Evolutionary conservation across 2,329 filamentous ascomycete genomes (phyloP), one percentile per base, ranked within the genome.

Genomic region (Elsinoe batatas): DNA sequence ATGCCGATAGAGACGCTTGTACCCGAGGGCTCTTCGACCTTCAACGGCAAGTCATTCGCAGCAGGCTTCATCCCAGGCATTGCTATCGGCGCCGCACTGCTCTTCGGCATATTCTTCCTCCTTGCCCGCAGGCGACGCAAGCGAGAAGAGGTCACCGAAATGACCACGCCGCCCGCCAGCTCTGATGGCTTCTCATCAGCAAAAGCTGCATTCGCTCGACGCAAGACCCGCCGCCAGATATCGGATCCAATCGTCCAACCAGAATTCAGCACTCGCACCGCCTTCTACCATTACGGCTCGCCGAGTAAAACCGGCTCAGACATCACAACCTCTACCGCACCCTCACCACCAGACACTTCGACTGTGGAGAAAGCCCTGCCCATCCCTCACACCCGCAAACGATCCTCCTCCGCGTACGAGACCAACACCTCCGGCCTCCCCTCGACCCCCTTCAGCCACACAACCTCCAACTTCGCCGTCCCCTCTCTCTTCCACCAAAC

Each of bases 1-100:
- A 18, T 56, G 10, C 40, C 54, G 10, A 18, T 40, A 10, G 46
- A 43, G 26, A 44, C 53, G 33, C 17, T 44, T 12, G 13, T 36
- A 18, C 38, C 54, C 20, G n/a, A n/a, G 13, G 18, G 22, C 15
- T 4, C 8, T 6, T n/a, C 32, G 26, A 56, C 51, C 10, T 69
- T 69, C 56, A 67, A 64, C 10, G 64, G 63, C 12, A 60, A 55
- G 6, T 66, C 66, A n/a, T 67, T 69, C 49, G 65, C 64, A 7
- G 67, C 65, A 5, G 68, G 67, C 36, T 65, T 70, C 50, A 44
- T 69, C 7, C 67, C 67, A 15, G 68, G 67, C 12, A 64, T 70
- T 13, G 35, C 63, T 5, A 30, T 69, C 18, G 67, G 67, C 13
- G 61, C 62, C 12, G 46, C 67, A 11, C 36, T 65, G 1, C 56